Evolutionary conservation across 495 filamentous ascomycete species (phyloP).

Genomic region (Hyaloscypha variabilis): DNA sequence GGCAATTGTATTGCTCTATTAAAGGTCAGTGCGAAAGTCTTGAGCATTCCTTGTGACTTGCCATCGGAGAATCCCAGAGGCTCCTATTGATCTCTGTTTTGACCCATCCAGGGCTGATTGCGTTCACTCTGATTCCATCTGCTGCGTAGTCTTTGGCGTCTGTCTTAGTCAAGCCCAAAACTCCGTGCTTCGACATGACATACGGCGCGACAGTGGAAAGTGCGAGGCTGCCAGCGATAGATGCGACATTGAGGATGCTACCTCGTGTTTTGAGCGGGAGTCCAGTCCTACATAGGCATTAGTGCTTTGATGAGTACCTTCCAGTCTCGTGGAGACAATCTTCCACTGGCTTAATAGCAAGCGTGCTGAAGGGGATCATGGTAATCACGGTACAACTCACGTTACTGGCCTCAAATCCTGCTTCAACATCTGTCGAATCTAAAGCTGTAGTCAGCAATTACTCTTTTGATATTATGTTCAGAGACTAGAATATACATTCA

Average conservation of each 20-base stretch:
- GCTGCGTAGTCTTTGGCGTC: slow-evolving; percentile 65
- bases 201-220: slow-evolving; percentile 13
- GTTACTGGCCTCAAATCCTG: slow-evolving; percentile 24
- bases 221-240: slow-evolving; percentile 6
- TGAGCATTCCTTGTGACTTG: not conserved
- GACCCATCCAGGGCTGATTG: slow-evolving; percentile 38
- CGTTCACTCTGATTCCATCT: slow-evolving; percentile 67
- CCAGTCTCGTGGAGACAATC: not conserved
- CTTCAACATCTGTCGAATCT: slow-evolving; percentile 54
- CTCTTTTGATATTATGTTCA: not conserved
- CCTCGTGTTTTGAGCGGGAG: slow-evolving; percentile 48
- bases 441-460: not conserved
- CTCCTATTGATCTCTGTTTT: slow-evolving; percentile 3
- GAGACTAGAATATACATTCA: not conserved
- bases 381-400: slow-evolving; percentile 7
- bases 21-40: not conserved
- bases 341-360: not conserved
- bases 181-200: slow-evolving; percentile 30
- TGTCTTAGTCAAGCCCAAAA: slow-evolving; percentile 58
- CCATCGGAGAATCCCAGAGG: not conserved
- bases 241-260: slow-evolving; percentile 58
- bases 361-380: not conserved
- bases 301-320: not conserved
- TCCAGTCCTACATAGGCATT: slow-evolving; percentile 18
- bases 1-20: not conserved